Evolutionary conservation across 2,329 filamentous ascomycete species (phyloP), one percentile per base, ranked within the genome.

Genomic region (Colletotrichum sidae): DNA sequence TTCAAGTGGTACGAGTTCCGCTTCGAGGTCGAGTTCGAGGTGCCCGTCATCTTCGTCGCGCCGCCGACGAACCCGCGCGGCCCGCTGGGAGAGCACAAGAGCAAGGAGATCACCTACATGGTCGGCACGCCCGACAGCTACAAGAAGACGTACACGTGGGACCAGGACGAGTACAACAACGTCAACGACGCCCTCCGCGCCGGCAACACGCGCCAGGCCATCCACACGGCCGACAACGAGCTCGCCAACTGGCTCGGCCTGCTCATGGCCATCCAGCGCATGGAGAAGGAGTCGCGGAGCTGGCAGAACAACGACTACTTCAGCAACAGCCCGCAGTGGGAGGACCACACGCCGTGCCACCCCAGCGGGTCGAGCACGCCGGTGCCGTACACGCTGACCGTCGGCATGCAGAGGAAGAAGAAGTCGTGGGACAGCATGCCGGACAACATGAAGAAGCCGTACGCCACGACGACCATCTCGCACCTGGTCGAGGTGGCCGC

Each of bases 401-500:
- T 65, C 7, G 60, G 58, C n/a, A 56, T 67, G 34, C 65, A 67
- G 15, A 39, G 65, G 2, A 67, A 67, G 52, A 65, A 60, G 42
- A 64, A 55, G 47, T 67, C 60, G 1, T 67, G 61, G 65, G 65
- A 67, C 25, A 60, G 51, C 45, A 64, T 65, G 63, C 62, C 63
- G 2, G 55, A 60, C 13, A 67, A 56, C 41, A 61, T 50, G 47
- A 68, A 61, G 51, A 75, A 73, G 57, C 77, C 76, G 0, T 79
- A 76, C 56, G 77, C 77, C 1, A 78, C 72, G 2, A 78, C 73
- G 4, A 77, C 75, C 5, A 75, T 79, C 11, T 75, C 70, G 8
- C 76, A 79, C 52, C 63, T 79, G 1, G 70, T 79, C 0, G 77
- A 78, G 66, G 72, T 78, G 5, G 76, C 74, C 0, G 74, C 71